Evolutionary conservation across 441 rosid species (phyloP).

Genomic region (Melastoma candidum): DNA sequence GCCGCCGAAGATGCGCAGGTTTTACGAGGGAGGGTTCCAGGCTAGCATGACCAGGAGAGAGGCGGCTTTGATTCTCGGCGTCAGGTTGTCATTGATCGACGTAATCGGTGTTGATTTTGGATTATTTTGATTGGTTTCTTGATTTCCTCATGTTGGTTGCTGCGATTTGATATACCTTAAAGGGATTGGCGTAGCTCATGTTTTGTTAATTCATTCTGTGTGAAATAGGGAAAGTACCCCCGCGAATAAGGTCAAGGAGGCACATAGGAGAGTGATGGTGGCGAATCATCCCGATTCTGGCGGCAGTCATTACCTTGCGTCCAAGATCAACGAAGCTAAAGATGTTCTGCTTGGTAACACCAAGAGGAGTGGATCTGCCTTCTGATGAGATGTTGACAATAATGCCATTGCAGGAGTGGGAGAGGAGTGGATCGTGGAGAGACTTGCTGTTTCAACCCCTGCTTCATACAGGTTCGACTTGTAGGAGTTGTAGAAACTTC

Average conservation of each 20-base stretch:
- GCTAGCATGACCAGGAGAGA: conserved; percentile 49
- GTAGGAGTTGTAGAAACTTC: too few species aligned
- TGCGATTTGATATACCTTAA: too few species aligned
- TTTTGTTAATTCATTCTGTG: background rate
- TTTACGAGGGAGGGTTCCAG: conserved; percentile 64
- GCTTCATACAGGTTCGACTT: too few species aligned
- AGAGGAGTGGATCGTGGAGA: background rate
- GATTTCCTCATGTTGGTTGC: background rate
- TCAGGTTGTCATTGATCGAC: conserved; percentile 27
- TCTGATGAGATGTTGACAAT: conserved; percentile 14
- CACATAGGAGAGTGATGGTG: conserved; percentile 58
- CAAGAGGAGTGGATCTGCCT: conserved; percentile 29
- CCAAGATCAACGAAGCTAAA: conserved; percentile 38
- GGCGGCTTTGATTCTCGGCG: conserved; percentile 64
- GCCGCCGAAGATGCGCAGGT: conserved; percentile 38
- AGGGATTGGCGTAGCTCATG: background rate
- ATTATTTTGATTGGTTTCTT: background rate
- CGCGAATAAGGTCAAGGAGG: conserved; percentile 47
- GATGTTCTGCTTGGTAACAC: conserved; percentile 29
- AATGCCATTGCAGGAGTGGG: background rate
- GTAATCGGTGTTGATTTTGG: background rate
- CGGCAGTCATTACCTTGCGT: conserved; percentile 39
- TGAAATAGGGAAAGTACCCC: conserved; percentile 45
- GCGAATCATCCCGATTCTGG: conserved; percentile 45
- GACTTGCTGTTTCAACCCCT: background rate